Evolutionary conservation across 2,329 filamentous ascomycete genomes (phyloP).

Genomic region (Fusarium anguioides): DNA sequence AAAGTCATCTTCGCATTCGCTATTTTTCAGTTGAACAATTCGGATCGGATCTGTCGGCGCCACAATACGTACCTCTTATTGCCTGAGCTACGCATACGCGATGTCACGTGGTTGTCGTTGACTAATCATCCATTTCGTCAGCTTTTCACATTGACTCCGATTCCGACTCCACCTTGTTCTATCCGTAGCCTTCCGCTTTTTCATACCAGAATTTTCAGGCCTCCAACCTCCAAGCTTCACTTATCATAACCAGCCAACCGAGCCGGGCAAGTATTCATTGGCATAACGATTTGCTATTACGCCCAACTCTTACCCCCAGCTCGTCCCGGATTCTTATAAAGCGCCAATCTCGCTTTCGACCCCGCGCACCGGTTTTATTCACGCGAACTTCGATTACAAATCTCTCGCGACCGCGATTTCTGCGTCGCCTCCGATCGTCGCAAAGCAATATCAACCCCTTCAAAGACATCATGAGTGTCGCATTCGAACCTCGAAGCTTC

Average conservation of each 20-base stretch:
- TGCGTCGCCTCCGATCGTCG: constrained; percentile 24
- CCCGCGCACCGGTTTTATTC: neutral
- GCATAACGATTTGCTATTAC: constrained; percentile 17
- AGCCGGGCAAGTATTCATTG: constrained; percentile 21
- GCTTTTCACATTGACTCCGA: too few relatives aligned
- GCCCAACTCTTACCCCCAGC: neutral
- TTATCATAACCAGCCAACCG: constrained; percentile 26
- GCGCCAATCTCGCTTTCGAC: neutral
- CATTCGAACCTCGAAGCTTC: constrained; percentile 62
- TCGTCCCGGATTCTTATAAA: neutral
- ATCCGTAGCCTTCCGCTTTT: constrained; percentile 44
- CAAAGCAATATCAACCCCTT: constrained; percentile 12
- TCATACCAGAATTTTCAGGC: constrained; percentile 54
- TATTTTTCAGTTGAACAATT: constrained; percentile 18
- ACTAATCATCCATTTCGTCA: constrained; percentile 47
- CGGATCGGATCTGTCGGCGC: constrained; percentile 43
- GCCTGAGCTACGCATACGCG: constrained; percentile 39
- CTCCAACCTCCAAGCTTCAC: constrained; percentile 41
- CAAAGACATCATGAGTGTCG: constrained; percentile 60
- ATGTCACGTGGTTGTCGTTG: constrained; percentile 46
- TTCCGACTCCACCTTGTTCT: constrained; percentile 26
- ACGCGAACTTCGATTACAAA: constrained; percentile 24
- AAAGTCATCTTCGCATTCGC: constrained; percentile 34
- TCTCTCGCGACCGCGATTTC: constrained; percentile 23
- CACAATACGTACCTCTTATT: constrained; percentile 24